Base-by-base conservation (phyloP, 2,329 filamentous ascomycete genomes). In the Scleromitrula shiraiana region DNA sequence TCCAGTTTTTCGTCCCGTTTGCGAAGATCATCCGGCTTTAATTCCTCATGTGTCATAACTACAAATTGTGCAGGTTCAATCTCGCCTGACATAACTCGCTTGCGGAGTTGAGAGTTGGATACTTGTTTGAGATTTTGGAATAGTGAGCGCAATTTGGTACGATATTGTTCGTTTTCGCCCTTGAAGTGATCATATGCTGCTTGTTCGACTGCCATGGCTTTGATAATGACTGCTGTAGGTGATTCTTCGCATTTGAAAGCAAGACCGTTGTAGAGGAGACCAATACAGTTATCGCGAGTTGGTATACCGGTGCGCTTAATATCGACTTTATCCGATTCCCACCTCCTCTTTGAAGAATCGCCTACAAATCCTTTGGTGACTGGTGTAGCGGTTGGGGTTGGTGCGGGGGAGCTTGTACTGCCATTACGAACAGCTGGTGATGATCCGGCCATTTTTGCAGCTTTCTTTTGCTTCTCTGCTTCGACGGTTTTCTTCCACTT, bases 81-180 rank as follows among this genome's bases (percentile, higher is more conserved):
- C 23, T 85, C 78, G 51, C 85, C 88, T 4, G 72, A 71, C 62
- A 95, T 74, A 56, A 98, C 86, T 54, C 82, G 80, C 53, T 75
- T 74, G 44, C 89, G 83, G 36, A 98, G 78, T 52, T 80, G 77
- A 30, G 78, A 75, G 69, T 97, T 97, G 54, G 82, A 84, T 69
- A 87, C 90, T 72, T 88, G 88, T 74, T 96, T 97, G 59, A 98
- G 79, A 64, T 97, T 97, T 65, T 90, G 82, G 70, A 88, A 97
- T 19, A 98, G 80, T 17, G 88, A 94, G 57, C 91, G 85, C 60
- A 97, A 84, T 74, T 96, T 96, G 56, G 75, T 76, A 64, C 85
- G 84, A 75, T 98, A 98, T 41, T 83, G 78, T 39, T 80, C 69
- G 14, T 75, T 83, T 60, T 89, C 83, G 46, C 83, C 81, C 49